Evolutionary conservation across 345 rosid species (phyloP).

Genomic region (Sapria himalayana): DNA sequence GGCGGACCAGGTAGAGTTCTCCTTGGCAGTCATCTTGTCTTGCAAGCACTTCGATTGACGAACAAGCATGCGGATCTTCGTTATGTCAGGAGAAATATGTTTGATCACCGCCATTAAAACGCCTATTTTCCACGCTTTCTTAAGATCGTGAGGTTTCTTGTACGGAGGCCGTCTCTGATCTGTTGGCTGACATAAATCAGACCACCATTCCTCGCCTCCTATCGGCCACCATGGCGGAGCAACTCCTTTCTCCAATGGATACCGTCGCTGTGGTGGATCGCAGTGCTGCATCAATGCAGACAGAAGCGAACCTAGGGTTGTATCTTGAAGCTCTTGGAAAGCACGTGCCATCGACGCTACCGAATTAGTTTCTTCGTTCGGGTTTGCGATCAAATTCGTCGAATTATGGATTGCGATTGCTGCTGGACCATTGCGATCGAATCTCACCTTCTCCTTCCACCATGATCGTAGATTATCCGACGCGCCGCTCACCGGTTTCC

Average conservation of each 20-base stretch:
- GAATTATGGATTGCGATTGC: constrained; percentile 46
- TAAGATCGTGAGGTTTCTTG: constrained; percentile 74
- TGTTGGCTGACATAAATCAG: constrained; percentile 29
- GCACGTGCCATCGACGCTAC: constrained; percentile 30
- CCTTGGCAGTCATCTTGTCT: constrained; percentile 87
- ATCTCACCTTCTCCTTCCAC: constrained; percentile 85
- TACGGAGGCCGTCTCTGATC: constrained; percentile 61
- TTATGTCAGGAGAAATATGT: constrained; percentile 63
- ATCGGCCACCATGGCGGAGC: constrained; percentile 84
- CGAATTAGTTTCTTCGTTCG: constrained; percentile 14
- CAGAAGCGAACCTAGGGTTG: constrained; percentile 65
- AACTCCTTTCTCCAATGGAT: constrained; percentile 66
- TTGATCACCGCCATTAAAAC: constrained; percentile 65
- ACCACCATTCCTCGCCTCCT: constrained; percentile 72
- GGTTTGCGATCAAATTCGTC: constrained; percentile 26
- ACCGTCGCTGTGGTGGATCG: constrained; percentile 68
- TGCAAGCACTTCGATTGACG: constrained; percentile 71
- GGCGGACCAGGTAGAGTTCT: constrained; percentile 65
- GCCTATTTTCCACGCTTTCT: constrained; percentile 72
- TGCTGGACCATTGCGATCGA: constrained; percentile 70
- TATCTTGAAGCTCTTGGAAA: constrained; percentile 59
- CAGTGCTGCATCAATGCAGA: constrained; percentile 79
- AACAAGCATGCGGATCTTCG: constrained; percentile 59
- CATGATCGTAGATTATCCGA: constrained; percentile 73
- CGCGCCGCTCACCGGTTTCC: constrained; percentile 80